These are phyloP conservation scores for Wickerhamiella shivajii DNA, from an alignment of 805 yeast genomes.

Conservation along the genomic window DNA sequence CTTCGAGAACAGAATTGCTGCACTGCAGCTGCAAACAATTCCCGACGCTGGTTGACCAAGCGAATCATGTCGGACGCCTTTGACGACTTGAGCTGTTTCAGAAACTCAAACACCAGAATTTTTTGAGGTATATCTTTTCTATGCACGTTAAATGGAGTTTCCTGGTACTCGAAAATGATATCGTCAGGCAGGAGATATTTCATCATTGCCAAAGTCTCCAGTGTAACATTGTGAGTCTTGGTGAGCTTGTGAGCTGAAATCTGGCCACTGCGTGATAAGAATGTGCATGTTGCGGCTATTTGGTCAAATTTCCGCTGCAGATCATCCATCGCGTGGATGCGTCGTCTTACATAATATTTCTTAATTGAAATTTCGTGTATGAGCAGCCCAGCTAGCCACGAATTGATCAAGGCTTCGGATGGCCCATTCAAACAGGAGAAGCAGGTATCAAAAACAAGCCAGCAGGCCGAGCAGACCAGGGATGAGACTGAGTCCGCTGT, in stretches of 20 bases:
- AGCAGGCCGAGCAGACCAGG: neutral
- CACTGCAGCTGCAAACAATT: conserved; percentile 11
- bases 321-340: conserved; percentile 3
- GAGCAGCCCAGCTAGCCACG: neutral
- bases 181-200: conserved; percentile 52
- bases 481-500: conserved; percentile 16
- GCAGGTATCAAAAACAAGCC: neutral
- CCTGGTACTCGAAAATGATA: conserved; percentile 58
- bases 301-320: conserved; percentile 2
- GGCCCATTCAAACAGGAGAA: neutral
- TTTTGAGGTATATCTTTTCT: conserved; percentile 30
- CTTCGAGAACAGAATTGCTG: conserved; percentile 6
- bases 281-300: conserved; percentile 9
- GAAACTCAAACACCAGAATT: conserved; percentile 58
- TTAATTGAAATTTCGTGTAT: too few species aligned
- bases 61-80: conserved; percentile 18
- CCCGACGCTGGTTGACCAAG: conserved; percentile 11
- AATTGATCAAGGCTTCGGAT: neutral
- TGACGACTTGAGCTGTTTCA: conserved; percentile 38
- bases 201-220: conserved; percentile 50
- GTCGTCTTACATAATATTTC: neutral
- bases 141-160: conserved; percentile 36
- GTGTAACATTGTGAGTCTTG: conserved; percentile 27
- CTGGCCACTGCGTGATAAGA: conserved; percentile 8
- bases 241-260: conserved; percentile 14